Evolutionary conservation across 805 yeast genomes (phyloP).

Genomic region (Candida germanica): DNA sequence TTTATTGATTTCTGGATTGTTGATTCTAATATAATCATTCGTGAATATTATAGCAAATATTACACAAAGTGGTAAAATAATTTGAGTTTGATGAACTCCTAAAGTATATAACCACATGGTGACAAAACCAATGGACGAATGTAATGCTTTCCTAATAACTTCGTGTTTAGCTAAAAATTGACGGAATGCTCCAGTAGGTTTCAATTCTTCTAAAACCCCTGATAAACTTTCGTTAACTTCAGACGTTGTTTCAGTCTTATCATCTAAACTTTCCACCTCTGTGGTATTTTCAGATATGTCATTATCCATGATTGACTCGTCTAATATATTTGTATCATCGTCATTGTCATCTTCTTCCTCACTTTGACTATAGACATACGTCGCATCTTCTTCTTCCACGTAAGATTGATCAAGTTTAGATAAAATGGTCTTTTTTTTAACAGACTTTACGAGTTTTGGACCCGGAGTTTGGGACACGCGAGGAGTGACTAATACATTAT

Average conservation of each 20-base stretch:
- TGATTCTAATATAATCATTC: constrained; percentile 68
- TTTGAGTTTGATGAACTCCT: constrained; percentile 53
- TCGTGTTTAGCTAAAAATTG: constrained; percentile 72
- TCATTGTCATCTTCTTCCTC: constrained; percentile 17
- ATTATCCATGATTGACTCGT: constrained; percentile 9
- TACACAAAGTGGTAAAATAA: constrained; percentile 57
- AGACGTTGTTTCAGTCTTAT: neutral
- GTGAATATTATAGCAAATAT: constrained; percentile 55
- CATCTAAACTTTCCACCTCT: constrained; percentile 9
- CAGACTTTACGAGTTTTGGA: constrained; percentile 15
- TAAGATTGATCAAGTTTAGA: constrained; percentile 25
- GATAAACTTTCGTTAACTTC: neutral
- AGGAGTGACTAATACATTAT: no score
- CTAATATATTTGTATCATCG: constrained; percentile 1
- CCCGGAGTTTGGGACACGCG: no score
- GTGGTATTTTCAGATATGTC: constrained; percentile 10
- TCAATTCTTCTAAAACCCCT: neutral
- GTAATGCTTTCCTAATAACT: constrained; percentile 82
- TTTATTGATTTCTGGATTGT: constrained; percentile 58
- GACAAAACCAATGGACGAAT: constrained; percentile 83
- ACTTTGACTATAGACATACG: constrained; percentile 24
- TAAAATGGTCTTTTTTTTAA: constrained; percentile 4
- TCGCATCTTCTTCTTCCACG: constrained; percentile 38
- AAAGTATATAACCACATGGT: constrained; percentile 69
- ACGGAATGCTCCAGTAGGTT: constrained; percentile 4